Conservation (phyloP, 1,139 yeast species). For the Kurtzmaniella quercitrusa region DNA sequence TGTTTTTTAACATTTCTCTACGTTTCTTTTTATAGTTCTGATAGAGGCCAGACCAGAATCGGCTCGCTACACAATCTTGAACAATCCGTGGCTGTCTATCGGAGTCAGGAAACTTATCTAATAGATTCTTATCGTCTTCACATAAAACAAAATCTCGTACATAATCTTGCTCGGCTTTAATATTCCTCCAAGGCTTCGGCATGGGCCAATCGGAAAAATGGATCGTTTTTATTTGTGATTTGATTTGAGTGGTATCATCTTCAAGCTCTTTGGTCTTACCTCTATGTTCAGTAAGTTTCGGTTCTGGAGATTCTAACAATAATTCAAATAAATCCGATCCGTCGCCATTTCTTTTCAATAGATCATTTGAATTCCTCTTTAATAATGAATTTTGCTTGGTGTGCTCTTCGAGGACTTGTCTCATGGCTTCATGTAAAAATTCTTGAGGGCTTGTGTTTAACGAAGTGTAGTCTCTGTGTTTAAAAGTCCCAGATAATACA, state of each 20-base stretch:
- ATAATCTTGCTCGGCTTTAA: not conserved
- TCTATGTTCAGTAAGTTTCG: not conserved
- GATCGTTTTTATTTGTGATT: not conserved
- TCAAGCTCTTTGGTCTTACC: not conserved
- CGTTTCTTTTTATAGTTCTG: not conserved
- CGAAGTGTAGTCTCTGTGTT: not conserved
- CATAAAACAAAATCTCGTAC: conserved; percentile 1
- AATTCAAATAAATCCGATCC: not conserved
- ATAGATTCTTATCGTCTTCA: not conserved
- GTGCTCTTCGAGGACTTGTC: not conserved
- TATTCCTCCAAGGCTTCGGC: conserved; percentile 7
- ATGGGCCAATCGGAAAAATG: conserved; percentile 7
- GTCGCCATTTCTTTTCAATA: not conserved
- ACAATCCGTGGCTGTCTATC: not conserved
- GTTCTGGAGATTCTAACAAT: not conserved
- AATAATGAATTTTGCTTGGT: not conserved
- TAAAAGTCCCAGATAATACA: conserved; percentile 3
- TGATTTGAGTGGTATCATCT: not conserved
- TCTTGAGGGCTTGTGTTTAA: conserved; percentile 3
- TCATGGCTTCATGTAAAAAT: not conserved
- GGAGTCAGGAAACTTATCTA: not conserved
- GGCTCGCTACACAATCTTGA: conserved; percentile 5
- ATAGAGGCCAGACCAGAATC: conserved; percentile 3
- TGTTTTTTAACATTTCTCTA: too few relatives aligned
- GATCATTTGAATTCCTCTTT: not conserved